Base-by-base conservation (phyloP, 768 basidiomycete species). In the Lentinula boryana region DNA sequence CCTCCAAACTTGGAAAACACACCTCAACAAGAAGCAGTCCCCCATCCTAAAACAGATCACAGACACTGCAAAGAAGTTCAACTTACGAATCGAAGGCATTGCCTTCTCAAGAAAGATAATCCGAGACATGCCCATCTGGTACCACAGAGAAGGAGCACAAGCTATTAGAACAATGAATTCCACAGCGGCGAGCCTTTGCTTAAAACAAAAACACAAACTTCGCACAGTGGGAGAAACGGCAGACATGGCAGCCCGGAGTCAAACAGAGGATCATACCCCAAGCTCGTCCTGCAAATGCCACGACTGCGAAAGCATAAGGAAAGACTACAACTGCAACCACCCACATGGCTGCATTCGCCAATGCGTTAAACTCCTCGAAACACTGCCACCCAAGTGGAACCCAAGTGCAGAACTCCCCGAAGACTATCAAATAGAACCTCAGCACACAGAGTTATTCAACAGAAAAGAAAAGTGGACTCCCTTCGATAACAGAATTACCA, bases 51-150 rank as follows among this genome's bases (percentile, higher is more conserved):
- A 60, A 52, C 58, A 60, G 1, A 63, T 72, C 56, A 4, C 70
- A 0, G 62, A 56, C 35, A 51, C 56, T 9, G 73, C 68, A 5
- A 60, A 57, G 44, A 69, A 71, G 56, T 64, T 65, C 15, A 55
- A 62, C 1, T 15, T 70, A 0, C n/a, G 50, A 0, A 56, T 68
- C 2, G 66, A 70, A 23, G 61, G 66, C 4, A 27, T 56, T 13
- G 56, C 38, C 0, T 63, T 68, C 23, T 41, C 60, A 0, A 32
- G 50, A 33, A 53, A 67, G 0, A 48, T 67, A 1, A 60, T 55
- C 23, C 15, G 56, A 9, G 3, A 63, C 10, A 66, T 68, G 60
- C 73, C 75, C 16, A 68, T 75, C 1, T 76, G 73, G 74, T 65
- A 68, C 61, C 75, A 76, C 61, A 54, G 27, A 3, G 66, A 61